These are phyloP conservation scores for Aspergillus sojae DNA, from an alignment of 2,329 filamentous ascomycete genomes.

Conservation along the genomic window DNA sequence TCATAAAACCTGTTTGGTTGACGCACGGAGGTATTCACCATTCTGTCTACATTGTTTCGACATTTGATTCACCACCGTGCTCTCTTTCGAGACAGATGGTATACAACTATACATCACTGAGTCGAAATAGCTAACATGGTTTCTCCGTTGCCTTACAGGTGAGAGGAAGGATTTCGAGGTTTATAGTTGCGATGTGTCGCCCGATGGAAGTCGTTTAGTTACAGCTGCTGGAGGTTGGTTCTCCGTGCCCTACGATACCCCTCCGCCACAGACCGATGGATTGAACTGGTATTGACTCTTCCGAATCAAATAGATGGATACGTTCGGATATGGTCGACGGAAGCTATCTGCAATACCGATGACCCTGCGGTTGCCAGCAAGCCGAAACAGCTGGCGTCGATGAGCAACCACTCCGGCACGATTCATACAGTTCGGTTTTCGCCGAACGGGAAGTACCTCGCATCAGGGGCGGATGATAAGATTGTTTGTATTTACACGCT, in stretches of 20 bases:
- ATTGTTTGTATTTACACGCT: slow-evolving; percentile 97
- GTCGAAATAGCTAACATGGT: slow-evolving; percentile 19
- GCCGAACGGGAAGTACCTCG: slow-evolving; percentile 89
- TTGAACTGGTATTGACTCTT: slow-evolving; percentile 13
- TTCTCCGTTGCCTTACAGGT: slow-evolving; percentile 52
- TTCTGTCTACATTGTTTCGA: slow-evolving; percentile 8
- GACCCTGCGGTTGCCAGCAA: slow-evolving; percentile 70
- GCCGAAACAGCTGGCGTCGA: slow-evolving; percentile 92
- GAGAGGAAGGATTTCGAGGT: slow-evolving; percentile 99
- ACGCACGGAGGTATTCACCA: slow-evolving; percentile 74
- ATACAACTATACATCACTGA: neutral
- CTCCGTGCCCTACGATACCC: neutral
- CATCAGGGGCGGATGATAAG: slow-evolving; percentile 97
- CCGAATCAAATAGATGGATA: slow-evolving; percentile 70
- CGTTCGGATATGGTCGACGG: slow-evolving; percentile 96
- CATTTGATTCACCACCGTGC: neutral
- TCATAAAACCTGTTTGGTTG: slow-evolving; percentile 95
- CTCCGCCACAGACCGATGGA: neutral
- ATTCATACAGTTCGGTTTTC: slow-evolving; percentile 98
- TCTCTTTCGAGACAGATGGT: no score
- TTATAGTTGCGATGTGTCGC: slow-evolving; percentile 96
- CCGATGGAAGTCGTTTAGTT: slow-evolving; percentile 86
- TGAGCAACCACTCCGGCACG: slow-evolving; percentile 97
- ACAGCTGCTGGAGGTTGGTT: slow-evolving; percentile 85
- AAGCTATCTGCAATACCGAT: slow-evolving; percentile 81